Evolutionary conservation across 176 grass and related monocot species (phyloP).

Genomic region (Eremochloa ophiuroides): DNA sequence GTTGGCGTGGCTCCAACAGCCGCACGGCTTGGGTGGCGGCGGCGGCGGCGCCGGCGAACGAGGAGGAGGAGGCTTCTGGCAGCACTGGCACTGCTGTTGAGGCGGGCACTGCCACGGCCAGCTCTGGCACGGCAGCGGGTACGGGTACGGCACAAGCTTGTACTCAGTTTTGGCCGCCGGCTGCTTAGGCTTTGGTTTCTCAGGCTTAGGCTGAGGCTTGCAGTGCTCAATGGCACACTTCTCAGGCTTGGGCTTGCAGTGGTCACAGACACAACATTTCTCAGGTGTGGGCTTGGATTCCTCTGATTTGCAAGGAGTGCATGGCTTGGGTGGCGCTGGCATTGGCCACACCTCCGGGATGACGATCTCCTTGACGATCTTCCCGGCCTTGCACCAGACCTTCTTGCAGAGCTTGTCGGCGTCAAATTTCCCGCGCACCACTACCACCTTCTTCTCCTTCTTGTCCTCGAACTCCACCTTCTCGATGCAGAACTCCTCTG

Average conservation of each 20-base stretch:
- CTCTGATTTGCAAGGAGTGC: neutral
- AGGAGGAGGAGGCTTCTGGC: neutral
- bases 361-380: neutral
- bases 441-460: constrained; percentile 15
- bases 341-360: neutral
- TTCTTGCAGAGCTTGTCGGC: neutral
- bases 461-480: constrained; percentile 35
- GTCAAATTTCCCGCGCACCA: constrained; percentile 31
- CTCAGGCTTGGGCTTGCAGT: no score
- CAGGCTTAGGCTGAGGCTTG: neutral
- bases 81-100: neutral
- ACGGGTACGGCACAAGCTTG: neutral
- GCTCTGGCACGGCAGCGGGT: neutral
- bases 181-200: neutral
- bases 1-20: no score
- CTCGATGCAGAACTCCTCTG: constrained; percentile 37
- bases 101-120: neutral
- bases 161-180: neutral
- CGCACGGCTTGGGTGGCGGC: no score
- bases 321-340: neutral
- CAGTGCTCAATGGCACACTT: neutral
- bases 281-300: no score
- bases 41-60: no score
- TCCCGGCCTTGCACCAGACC: constrained; percentile 25
- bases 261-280: no score